These are phyloP conservation scores for Aspergillus affinis DNA, from an alignment of 495 filamentous ascomycete species.

Conservation along the genomic window DNA sequence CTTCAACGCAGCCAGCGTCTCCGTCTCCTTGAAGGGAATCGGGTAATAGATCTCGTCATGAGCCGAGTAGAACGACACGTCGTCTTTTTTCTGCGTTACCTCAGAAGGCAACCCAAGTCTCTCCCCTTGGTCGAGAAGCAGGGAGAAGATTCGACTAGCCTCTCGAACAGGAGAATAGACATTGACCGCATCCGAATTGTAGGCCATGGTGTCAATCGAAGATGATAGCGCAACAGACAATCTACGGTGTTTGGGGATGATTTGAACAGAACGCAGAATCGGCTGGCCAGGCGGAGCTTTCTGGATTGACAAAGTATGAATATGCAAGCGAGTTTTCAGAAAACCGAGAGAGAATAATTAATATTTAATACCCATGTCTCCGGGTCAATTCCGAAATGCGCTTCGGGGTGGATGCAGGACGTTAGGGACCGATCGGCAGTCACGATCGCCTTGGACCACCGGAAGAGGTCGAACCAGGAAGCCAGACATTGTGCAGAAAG, in stretches of 20 bases:
- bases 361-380: slow-evolving; percentile 4
- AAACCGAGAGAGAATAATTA: background rate
- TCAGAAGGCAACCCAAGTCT: slow-evolving; percentile 37
- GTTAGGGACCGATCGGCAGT: slow-evolving; percentile 11
- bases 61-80: slow-evolving; percentile 41
- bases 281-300: too few species aligned
- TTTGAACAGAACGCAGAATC: background rate
- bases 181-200: slow-evolving; percentile 3
- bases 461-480: background rate
- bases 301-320: background rate
- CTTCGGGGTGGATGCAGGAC: slow-evolving; percentile 15
- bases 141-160: slow-evolving; percentile 42
- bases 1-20: slow-evolving; percentile 66
- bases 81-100: slow-evolving; percentile 34
- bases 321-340: background rate
- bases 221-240: background rate
- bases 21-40: slow-evolving; percentile 69
- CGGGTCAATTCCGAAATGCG: slow-evolving; percentile 16
- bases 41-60: slow-evolving; percentile 55
- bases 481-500: background rate
- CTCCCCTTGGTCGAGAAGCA: slow-evolving; percentile 41
- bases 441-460: background rate
- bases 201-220: background rate
- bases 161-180: slow-evolving; percentile 43
- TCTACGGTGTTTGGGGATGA: background rate